A percentile compares a stretch with the other conserved stretches of the same genome.
Evolutionary conservation across 2,329 filamentous ascomycete genomes (phyloP).

Genomic region (Hymenoscyphus linearis): DNA sequence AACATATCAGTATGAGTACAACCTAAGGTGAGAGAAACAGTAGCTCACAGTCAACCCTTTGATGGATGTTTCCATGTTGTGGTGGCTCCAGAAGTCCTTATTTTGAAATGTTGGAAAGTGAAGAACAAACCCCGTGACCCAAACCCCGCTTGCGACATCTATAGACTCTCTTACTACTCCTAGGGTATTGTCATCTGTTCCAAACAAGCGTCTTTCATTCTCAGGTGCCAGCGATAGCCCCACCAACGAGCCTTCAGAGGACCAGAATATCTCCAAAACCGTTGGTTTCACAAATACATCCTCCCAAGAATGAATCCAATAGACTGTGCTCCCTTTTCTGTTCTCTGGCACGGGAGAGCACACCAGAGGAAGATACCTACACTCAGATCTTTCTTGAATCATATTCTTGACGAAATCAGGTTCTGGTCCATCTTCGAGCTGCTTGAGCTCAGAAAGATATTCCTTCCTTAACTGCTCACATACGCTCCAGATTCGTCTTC

Average conservation of each 20-base stretch:
- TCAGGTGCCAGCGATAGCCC: not conserved
- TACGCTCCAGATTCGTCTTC: slow-evolving; percentile 30
- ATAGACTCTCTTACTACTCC: too few species aligned
- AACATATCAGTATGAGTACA: too few species aligned
- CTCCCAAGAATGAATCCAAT: not conserved
- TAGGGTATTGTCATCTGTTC: too few species aligned
- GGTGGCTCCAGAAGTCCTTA: too few species aligned
- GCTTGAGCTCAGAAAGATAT: slow-evolving; percentile 1
- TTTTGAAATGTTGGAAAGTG: too few species aligned
- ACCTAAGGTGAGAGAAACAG: too few species aligned
- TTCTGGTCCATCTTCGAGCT: not conserved
- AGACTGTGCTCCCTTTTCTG: not conserved
- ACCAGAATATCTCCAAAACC: not conserved
- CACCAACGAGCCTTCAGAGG: not conserved
- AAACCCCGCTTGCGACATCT: too few species aligned
- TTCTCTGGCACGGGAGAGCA: not conserved
- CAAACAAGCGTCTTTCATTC: too few species aligned
- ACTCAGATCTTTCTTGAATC: not conserved
- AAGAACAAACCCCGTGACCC: too few species aligned
- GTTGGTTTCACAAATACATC: not conserved
- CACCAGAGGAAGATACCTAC: not conserved
- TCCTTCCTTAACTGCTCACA: slow-evolving; percentile 6
- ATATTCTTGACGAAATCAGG: not conserved
- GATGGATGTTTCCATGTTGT: too few species aligned
- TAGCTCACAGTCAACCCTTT: too few species aligned